Evolutionary conservation across 768 basidiomycete species (phyloP).

Genomic region (Macrolepiota albuminosa): DNA sequence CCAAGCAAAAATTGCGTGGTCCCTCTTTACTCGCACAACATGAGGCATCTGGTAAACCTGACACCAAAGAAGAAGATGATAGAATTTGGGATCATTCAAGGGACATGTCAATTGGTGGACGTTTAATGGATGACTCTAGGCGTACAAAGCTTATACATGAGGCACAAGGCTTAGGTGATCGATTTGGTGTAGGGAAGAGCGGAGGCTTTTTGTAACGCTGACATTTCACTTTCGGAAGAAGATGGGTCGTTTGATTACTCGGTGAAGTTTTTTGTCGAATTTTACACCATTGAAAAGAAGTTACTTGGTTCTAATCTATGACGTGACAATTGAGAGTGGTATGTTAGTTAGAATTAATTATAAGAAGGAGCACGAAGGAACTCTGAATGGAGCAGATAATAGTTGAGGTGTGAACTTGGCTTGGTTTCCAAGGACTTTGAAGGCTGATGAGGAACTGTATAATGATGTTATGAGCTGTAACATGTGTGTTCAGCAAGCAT

Average conservation of each 20-base stretch:
- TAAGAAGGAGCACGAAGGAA: no score
- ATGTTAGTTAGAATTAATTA: no score
- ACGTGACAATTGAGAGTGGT: not conserved
- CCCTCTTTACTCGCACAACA: slow-evolving; percentile 56
- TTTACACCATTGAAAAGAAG: not conserved
- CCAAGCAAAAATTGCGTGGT: slow-evolving; percentile 44
- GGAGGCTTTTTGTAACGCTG: slow-evolving; percentile 54
- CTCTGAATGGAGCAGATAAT: no score
- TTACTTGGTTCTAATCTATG: not conserved
- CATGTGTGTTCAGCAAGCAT: no score
- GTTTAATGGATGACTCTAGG: slow-evolving; percentile 86
- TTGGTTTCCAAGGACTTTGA: no score
- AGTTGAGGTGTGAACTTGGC: no score
- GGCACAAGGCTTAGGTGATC: slow-evolving; percentile 73
- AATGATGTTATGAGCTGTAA: no score
- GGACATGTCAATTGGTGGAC: slow-evolving; percentile 85
- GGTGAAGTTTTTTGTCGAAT: no score
- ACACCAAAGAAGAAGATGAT: slow-evolving; percentile 46
- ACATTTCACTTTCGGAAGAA: not conserved
- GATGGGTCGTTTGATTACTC: not conserved
- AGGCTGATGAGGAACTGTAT: no score
- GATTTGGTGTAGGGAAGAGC: slow-evolving; percentile 72
- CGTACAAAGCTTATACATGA: slow-evolving; percentile 76
- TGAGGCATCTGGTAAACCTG: slow-evolving; percentile 28
- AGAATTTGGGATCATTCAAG: slow-evolving; percentile 88